These are phyloP conservation scores for Pyrenochaeta sp. DNA, from an alignment of 2,329 filamentous ascomycete genomes.

Conservation along the genomic window DNA sequence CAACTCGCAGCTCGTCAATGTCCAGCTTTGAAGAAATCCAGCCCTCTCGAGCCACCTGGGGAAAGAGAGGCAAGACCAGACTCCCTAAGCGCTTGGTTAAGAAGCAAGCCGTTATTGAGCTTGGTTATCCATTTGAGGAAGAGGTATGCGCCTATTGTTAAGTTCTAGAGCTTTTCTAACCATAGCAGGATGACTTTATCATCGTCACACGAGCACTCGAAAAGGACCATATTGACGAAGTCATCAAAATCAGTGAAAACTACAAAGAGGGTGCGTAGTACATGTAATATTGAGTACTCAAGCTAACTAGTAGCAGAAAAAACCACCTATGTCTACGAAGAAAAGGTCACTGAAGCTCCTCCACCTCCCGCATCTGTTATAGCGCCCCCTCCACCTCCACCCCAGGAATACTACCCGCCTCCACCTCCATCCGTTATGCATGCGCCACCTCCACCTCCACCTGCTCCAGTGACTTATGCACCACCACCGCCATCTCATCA, in stretches of 20 bases:
- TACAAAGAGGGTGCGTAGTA: slow-evolving; percentile 63
- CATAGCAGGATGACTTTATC: slow-evolving; percentile 74
- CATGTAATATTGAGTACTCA: background rate
- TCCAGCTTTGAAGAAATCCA: slow-evolving; percentile 53
- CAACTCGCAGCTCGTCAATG: slow-evolving; percentile 50
- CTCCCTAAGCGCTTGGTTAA: slow-evolving; percentile 84
- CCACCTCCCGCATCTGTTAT: slow-evolving; percentile 21
- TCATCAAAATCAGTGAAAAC: slow-evolving; percentile 82
- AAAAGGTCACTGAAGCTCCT: slow-evolving; percentile 25
- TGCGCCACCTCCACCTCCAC: slow-evolving; percentile 34
- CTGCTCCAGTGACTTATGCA: slow-evolving; percentile 30
- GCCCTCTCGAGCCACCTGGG: slow-evolving; percentile 43
- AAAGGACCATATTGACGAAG: slow-evolving; percentile 89
- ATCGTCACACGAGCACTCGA: slow-evolving; percentile 85
- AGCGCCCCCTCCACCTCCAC: slow-evolving; percentile 15
- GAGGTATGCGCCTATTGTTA: slow-evolving; percentile 66
- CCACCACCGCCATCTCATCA: slow-evolving; percentile 30
- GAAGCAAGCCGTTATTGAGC: slow-evolving; percentile 79
- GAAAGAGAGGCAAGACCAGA: slow-evolving; percentile 82
- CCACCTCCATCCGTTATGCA: slow-evolving; percentile 21
- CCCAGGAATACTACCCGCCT: slow-evolving; percentile 13
- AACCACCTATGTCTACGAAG: slow-evolving; percentile 48
- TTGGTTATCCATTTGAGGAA: slow-evolving; percentile 86
- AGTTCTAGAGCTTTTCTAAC: slow-evolving; percentile 35
- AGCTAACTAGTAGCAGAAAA: slow-evolving; percentile 35